A percentile compares a stretch with the other conserved stretches of the same genome.
phyloP scores from a whole-genome alignment of 2,329 filamentous ascomycete genomes.

The Gnomoniopsis smithogilvyi region DNA sequence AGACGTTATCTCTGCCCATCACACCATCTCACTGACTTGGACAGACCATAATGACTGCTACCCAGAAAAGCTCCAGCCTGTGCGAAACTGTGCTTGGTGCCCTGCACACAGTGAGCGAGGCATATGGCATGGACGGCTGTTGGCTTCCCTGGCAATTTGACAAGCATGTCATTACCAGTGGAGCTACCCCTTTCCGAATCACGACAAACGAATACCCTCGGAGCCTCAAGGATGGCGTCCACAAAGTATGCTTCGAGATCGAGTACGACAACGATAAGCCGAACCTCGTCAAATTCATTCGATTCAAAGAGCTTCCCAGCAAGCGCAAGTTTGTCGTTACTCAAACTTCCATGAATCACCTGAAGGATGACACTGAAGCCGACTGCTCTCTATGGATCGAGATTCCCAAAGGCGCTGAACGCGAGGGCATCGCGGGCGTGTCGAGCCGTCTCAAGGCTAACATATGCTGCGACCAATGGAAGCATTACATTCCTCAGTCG shows the following conservation, averaged over 20 bases:
- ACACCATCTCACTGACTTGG: background rate
- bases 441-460: background rate
- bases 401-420: background rate
- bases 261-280: slow-evolving; percentile 2
- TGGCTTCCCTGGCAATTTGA: slow-evolving; percentile 14
- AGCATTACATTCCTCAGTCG: background rate
- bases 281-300: slow-evolving; percentile 6
- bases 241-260: slow-evolving; percentile 9
- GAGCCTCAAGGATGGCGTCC: background rate
- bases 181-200: background rate
- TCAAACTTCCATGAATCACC: slow-evolving; percentile 11
- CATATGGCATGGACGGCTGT: slow-evolving; percentile 4
- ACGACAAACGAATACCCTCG: background rate
- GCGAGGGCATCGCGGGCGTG: slow-evolving; percentile 1
- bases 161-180: background rate
- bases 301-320: slow-evolving; percentile 6
- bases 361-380: background rate
- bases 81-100: background rate
- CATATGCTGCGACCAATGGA: slow-evolving; percentile 6
- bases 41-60: background rate
- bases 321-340: slow-evolving; percentile 9
- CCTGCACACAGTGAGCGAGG: background rate
- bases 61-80: background rate
- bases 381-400: slow-evolving; percentile 8
- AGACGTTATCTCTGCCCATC: background rate